A percentile compares a stretch with the other conserved stretches of the same genome.
These are phyloP conservation scores for Acanthamoeba castellanii DNA, from an alignment of 208 protist species.

Conservation along the genomic window DNA sequence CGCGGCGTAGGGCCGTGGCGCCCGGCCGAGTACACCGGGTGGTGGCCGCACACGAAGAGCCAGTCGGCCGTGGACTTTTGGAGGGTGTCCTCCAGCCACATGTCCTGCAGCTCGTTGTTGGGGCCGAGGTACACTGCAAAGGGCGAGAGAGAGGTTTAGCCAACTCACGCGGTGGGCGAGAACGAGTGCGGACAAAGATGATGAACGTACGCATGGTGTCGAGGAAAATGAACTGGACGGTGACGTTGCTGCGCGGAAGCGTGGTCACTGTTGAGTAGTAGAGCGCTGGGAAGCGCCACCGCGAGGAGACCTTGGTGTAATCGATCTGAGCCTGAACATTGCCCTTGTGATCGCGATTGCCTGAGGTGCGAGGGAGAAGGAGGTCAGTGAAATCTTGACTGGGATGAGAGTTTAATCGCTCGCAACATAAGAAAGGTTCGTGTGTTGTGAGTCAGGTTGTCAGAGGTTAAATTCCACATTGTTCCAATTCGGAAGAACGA, in stretches of 20 bases:
- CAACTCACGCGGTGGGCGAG: no score
- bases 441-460: conserved; percentile 41
- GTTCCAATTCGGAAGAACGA: conserved; percentile 52
- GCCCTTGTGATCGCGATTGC: conserved; percentile 78
- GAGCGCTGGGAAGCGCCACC: conserved; percentile 61
- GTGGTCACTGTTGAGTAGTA: not conserved
- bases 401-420: not conserved
- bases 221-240: conserved; percentile 44
- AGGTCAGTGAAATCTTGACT: no score
- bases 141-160: not conserved
- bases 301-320: conserved; percentile 56
- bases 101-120: conserved; percentile 60
- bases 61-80: conserved; percentile 66
- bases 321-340: conserved; percentile 75
- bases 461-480: conserved; percentile 55
- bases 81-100: conserved; percentile 73
- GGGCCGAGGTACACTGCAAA: not conserved
- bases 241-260: not conserved
- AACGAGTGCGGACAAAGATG: not conserved
- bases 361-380: not conserved
- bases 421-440: not conserved
- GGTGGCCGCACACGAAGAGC: conserved; percentile 80
- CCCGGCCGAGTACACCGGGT: conserved; percentile 77
- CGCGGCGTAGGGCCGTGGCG: not conserved
- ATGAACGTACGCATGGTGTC: conserved; percentile 27